Base-by-base conservation (phyloP, 108 stramenopile genomes). In the Pseudonitzschia multistriata region DNA sequence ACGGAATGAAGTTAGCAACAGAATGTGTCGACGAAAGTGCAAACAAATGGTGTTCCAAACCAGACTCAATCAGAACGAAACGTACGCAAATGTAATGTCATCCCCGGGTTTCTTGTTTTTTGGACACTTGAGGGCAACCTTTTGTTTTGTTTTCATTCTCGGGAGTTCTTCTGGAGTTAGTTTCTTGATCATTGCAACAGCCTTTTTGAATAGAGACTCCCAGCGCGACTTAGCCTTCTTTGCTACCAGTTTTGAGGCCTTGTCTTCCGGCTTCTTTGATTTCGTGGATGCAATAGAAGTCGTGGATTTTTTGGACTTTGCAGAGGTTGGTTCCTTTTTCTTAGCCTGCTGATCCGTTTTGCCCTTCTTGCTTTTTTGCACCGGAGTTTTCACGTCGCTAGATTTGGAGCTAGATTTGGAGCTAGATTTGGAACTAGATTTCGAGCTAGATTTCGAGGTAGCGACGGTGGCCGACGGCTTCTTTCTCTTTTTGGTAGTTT, bases 31-130 rank as follows among this genome's bases (percentile, higher is more conserved):
- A 17, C 47, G 54, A 19, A 53, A 13, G 37, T n/a, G 42, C 28
- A 21, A 55, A 54, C 22, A 28, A 14, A 10, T 39, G 31, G 3
- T 14, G 31, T 52, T 49, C 25, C 36, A 68, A 28, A 21, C 22
- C 50, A 3, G 49, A 27, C 42, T 34, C 27, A 29, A 15, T 48
- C 37, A 39, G 37, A 39, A 39, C 37, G 42, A 45, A 42, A 64
- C 42, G 45, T 65, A 88, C 87, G 74, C 71, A 52, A 94, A 91
- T 21, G 82, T 80, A 34, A 94, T 71, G 28, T 76, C 66, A 63
- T 94, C 92, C 1, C 92, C 92, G 33, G 84, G 70, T 33, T 73
- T 73, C 70, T 91, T 91, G 64, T 81, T 82, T 19, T 56, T 35
- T 4, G 92, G 92, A 47, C 90, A 85, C 34, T 68, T 80, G 4